Conservation (phyloP, 78 protist genomes). For the Creolimax fragrantissima region DNA sequence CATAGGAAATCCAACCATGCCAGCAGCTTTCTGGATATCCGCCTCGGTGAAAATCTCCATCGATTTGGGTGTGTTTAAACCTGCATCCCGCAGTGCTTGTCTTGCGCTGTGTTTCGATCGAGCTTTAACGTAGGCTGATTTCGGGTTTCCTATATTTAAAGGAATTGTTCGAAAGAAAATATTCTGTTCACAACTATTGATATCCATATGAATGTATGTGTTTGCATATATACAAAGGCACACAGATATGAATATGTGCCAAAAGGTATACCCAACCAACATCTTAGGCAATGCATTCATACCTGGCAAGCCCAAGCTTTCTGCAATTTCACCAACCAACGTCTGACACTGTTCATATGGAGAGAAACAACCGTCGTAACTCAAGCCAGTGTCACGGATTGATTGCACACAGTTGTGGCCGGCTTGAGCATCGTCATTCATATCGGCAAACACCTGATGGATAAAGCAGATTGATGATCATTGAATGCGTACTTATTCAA, state of each 20-base stretch:
- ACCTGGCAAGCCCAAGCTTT: neutral
- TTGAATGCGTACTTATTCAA: no score
- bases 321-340: neutral
- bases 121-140: no score
- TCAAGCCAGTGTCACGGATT: neutral
- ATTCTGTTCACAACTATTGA: neutral
- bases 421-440: neutral
- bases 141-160: no score
- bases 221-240: neutral
- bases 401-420: neutral
- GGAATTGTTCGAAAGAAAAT: no score
- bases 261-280: neutral
- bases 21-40: neutral
- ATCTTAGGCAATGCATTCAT: neutral
- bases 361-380: neutral
- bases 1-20: neutral
- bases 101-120: no score
- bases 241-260: neutral
- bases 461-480: neutral
- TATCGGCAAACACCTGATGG: neutral
- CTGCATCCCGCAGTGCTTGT: neutral
- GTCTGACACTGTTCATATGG: neutral
- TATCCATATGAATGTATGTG: neutral
- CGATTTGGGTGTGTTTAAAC: neutral
- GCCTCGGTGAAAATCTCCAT: neutral